Evolutionary conservation across 2,329 filamentous ascomycete genomes (phyloP), one percentile per base, ranked within the genome.

Genomic region (Gyromitra esculenta): DNA sequence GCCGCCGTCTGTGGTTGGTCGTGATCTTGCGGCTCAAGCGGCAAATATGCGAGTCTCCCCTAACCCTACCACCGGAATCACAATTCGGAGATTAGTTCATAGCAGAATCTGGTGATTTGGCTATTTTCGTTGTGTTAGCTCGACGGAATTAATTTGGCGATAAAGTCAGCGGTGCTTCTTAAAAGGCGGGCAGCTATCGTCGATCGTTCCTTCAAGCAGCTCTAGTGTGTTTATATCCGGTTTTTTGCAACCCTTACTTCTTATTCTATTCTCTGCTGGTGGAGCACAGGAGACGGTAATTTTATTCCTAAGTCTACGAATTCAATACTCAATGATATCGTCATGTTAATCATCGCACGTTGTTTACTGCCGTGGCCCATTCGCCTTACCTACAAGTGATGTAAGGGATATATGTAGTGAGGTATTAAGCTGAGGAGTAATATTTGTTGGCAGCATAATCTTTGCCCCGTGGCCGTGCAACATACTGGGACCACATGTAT

Each of bases 21-120:
- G 35, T 73, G 71, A 64, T 74, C 64, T 68, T 74, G 71, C 71
- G 71, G 71, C 71, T 69, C 64, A 63, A 68, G 54, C 65, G 65
- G 65, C 62, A 73, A 48, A 69, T 54, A 64, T 45, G 50, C 54
- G 41, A 54, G 13, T 21, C 31, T 57, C 13, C 56, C 71, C 71
- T 74, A 74, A 74, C 64, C 71, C 64, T 63, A n/a, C 13, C 11
- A n/a, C 35, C n/a, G 31, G 25, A 57, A 31, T 37, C 18, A 3
- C 18, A 9, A 11, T 60, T 39, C 13, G n/a, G 25, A 11, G 35
- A 31, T 13, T 31, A 9, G 25, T 56, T 56, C 1, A 21, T 7
- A 31, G 21, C 52, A 35, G 52, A 21, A 15, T 13, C 21, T 56
- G 21, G 21, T 6, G 21, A 8, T 15, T 31, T 3, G 43, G 43